Conservation (phyloP, 1,139 yeast genomes). For the Hanseniaspora sp. region DNA sequence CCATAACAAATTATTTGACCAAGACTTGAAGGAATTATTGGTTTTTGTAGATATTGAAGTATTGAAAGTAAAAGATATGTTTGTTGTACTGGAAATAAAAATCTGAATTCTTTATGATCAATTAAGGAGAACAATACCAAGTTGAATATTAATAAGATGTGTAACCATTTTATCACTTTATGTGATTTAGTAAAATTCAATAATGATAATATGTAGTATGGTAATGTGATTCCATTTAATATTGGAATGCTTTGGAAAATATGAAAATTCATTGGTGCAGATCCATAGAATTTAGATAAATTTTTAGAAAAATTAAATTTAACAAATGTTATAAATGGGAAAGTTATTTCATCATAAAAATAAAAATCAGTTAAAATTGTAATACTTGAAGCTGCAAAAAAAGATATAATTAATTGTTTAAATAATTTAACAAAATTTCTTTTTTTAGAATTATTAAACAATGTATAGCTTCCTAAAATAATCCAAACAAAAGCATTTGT, state of each 20-base stretch:
- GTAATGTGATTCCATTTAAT: constrained; percentile 53
- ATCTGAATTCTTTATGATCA: constrained; percentile 81
- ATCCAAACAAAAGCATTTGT: constrained; percentile 73
- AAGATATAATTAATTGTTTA: constrained; percentile 23
- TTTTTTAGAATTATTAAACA: constrained; percentile 22
- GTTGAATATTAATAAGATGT: constrained; percentile 32
- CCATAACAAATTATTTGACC: constrained; percentile 30
- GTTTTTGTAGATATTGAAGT: constrained; percentile 27
- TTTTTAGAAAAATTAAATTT: constrained; percentile 66
- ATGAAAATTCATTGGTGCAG: constrained; percentile 78
- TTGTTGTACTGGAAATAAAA: constrained; percentile 80
- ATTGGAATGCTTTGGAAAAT: constrained; percentile 72
- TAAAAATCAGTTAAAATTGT: constrained; percentile 43
- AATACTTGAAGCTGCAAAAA: constrained; percentile 28
- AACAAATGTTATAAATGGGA: constrained; percentile 61
- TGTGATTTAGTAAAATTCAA: constrained; percentile 9
- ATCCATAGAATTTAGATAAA: constrained; percentile 74
- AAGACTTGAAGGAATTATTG: not conserved
- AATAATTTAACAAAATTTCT: constrained; percentile 19
- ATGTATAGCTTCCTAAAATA: constrained; percentile 39
- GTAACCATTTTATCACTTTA: constrained; percentile 18
- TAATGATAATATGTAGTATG: constrained; percentile 41
- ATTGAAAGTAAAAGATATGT: constrained; percentile 39
- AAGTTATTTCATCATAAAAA: constrained; percentile 47
- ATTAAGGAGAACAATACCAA: constrained; percentile 50